Base-by-base conservation (phyloP, 352 stramenopile species). In the Phytophthora crassamura region DNA sequence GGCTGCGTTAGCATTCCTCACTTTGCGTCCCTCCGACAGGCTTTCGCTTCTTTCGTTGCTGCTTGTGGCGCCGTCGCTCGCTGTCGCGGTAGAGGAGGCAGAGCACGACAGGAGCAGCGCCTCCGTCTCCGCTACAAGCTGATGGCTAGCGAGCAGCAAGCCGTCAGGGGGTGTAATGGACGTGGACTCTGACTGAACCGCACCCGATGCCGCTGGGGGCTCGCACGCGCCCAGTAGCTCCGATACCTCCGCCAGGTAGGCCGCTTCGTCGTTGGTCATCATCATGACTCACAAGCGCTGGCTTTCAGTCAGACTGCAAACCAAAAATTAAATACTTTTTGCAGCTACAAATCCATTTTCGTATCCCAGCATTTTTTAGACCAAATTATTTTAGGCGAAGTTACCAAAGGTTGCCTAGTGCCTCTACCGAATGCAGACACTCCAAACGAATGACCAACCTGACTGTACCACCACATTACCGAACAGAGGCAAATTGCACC, bases 61-160 rank as follows among this genome's bases (percentile, higher is more conserved):
- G 11, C 33, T 32, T 16, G 18, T 9, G n/a, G 15, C 45, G 18
- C 25, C n/a, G n/a, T n/a, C n/a, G n/a, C n/a, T n/a, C n/a, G n/a
- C n/a, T n/a, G 22, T 25, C 3, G 22, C 22, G 22, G 22, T 25
- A 25, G 22, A 25, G 22, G 22, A 25, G 22, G 22, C 3, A 3
- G 22, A 25, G 22, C 22, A 58, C 7, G 59, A 56, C 22, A 42
- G 55, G 9, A 60, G 49, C 33, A 67, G 28, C 15, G 34, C 35
- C 35, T 67, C 59, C 39, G 58, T 59, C 58, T 66, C 58, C 25
- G 20, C 39, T 34, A 54, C 32, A 11, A 66, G 57, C 25, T 50
- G 49, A 25, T 51, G 28, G n/a, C 58, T 55, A 15, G 60, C 50
- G 25, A 58, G 28, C 5, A 67, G 34, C 10, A 67, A 39, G 7